Percentiles rank a stretch among this genome's conserved stretches.
These are phyloP conservation scores for Cubamyces sp. DNA, from an alignment of 768 basidiomycete species.

Conservation along the genomic window DNA sequence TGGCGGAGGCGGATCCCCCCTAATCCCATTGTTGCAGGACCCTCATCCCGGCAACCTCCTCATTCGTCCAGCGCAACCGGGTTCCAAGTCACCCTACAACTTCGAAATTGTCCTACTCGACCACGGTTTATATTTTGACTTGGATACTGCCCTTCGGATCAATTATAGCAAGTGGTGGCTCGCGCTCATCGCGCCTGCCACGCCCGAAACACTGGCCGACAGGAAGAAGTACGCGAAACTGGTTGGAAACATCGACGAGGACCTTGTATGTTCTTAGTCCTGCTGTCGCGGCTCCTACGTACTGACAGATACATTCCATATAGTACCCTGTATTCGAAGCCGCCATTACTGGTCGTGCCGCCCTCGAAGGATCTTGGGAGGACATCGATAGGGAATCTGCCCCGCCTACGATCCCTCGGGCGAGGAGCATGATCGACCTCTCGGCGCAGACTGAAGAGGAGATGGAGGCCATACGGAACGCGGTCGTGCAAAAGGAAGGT, in stretches of 20 bases:
- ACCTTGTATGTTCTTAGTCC: slow-evolving; percentile 58
- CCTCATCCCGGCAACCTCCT: slow-evolving; percentile 94
- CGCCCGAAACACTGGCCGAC: slow-evolving; percentile 63
- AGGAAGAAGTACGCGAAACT: slow-evolving; percentile 86
- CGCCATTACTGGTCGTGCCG: slow-evolving; percentile 88
- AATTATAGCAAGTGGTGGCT: slow-evolving; percentile 92
- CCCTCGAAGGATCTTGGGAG: slow-evolving; percentile 65
- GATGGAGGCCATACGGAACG: slow-evolving; percentile 78
- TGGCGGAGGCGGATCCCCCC: slow-evolving; percentile 16
- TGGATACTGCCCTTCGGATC: slow-evolving; percentile 76
- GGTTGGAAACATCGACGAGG: slow-evolving; percentile 89
- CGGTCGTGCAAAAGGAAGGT: slow-evolving; percentile 83
- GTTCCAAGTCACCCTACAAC: slow-evolving; percentile 82
- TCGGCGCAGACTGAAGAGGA: slow-evolving; percentile 74
- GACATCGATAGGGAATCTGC: slow-evolving; percentile 36
- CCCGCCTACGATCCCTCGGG: slow-evolving; percentile 52
- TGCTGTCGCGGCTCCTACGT: background rate
- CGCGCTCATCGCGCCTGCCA: slow-evolving; percentile 76
- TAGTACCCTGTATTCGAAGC: slow-evolving; percentile 95
- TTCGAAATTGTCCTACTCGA: slow-evolving; percentile 96
- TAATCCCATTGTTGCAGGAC: slow-evolving; percentile 52
- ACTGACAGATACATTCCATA: background rate
- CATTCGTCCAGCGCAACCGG: slow-evolving; percentile 71
- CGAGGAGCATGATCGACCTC: slow-evolving; percentile 78
- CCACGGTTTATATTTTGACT: slow-evolving; percentile 92